Evolutionary conservation across 805 yeast species (phyloP), one percentile per base, ranked within the genome.

Genomic region (Saturnispora besseyi): DNA sequence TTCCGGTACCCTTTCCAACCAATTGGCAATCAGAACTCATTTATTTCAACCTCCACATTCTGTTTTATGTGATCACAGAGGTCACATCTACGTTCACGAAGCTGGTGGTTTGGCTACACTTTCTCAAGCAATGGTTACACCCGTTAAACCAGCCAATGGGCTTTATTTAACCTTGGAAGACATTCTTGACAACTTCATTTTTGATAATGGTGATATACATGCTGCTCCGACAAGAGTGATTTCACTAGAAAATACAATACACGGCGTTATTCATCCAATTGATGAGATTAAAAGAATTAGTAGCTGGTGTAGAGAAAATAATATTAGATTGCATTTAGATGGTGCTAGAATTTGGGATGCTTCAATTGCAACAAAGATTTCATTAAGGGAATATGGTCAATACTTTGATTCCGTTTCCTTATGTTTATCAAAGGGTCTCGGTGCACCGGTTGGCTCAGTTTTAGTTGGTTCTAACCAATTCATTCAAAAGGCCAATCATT

Each of bases 311-410:
- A 71, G 74, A 50, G 76, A 68, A 26, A 73, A 81, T 55, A 71
- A 71, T 49, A 66, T 87, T 46, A 74, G 70, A 50, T 65, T 89
- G 56, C 97, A 91, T 61, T 78, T 89, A 59, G 98, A 90, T 63
- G 98, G 97, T 55, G 98, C 97, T 13, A 77, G 98, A 59, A 68
- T 90, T 46, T 89, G 95, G 90, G 87, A 87, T 63, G 96, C 96
- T 12, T 71, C 81, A 30, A 84, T 76, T 11, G 91, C 77, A 26
- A 79, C 88, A 9, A 87, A 84, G 29, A 71, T 85, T 32, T 68
- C 87, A 13, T 66, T 90, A 54, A 67, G 64, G 15, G 86, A 86
- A 59, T 88, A 82, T 64, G 85, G 95, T 57, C 71, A 74, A 55
- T 70, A 81, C 53, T 90, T 89, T 62, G 97, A 89, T 66, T 81